These are phyloP conservation scores for Dioscorea dumetorum DNA, from an alignment of 106 monocot genomes.

Conservation along the genomic window DNA sequence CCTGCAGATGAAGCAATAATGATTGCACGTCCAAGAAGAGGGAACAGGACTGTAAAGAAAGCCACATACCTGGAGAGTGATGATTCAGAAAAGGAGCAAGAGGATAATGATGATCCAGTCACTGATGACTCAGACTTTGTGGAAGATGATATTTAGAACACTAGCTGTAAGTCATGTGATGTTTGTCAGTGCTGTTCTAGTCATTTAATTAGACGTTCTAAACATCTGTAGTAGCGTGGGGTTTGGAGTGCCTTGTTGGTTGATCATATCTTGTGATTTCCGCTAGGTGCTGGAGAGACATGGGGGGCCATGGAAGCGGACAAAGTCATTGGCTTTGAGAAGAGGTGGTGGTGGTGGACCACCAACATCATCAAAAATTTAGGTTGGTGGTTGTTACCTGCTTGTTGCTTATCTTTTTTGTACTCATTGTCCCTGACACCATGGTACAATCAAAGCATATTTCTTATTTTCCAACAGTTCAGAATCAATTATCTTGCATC, in stretches of 20 bases:
- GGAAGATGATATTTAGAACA: conserved; percentile 26
- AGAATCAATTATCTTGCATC: too few species aligned
- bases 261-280: not conserved
- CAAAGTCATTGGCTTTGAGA: too few species aligned
- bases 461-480: too few species aligned
- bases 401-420: too few species aligned
- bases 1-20: conserved; percentile 9
- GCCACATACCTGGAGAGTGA: conserved; percentile 25
- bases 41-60: conserved; percentile 8
- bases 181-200: not conserved
- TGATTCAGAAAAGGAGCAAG: conserved; percentile 12
- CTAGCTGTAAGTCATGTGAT: not conserved
- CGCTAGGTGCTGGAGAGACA: too few species aligned
- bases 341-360: too few species aligned
- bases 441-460: too few species aligned
- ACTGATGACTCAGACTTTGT: conserved; percentile 46
- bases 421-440: too few species aligned
- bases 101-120: conserved; percentile 13
- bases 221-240: not conserved
- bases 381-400: too few species aligned
- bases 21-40: conserved; percentile 28
- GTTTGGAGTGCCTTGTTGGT: not conserved
- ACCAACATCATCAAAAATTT: too few species aligned
- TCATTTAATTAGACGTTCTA: not conserved
- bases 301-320: too few species aligned